A percentile compares a stretch with the other conserved stretches of the same genome.
Conservation (phyloP, 306 rosid species). For the Castanea sativa region DNA sequence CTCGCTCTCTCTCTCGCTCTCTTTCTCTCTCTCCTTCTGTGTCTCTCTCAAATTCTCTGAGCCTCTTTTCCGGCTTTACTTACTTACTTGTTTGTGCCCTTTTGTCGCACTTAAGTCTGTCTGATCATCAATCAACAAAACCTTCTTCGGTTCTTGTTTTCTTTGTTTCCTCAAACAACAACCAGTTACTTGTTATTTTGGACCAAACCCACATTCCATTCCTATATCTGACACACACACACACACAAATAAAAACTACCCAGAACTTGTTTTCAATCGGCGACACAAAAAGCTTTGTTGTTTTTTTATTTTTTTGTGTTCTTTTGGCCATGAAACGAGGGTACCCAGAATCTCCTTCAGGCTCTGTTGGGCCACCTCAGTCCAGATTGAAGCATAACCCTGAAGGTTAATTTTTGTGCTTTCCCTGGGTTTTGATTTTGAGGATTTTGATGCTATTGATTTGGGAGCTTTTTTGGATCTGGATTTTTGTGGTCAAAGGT, state of each 20-base stretch:
- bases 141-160: not conserved
- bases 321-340: conserved; percentile 74
- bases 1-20: too few relatives aligned
- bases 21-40: rapidly evolving
- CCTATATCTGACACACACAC: not conserved
- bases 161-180: not conserved
- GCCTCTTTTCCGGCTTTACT: too few relatives aligned
- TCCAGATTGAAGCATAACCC: conserved; percentile 74
- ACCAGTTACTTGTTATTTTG: not conserved
- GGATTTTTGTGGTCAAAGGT: conserved; percentile 21
- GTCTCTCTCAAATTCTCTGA: too few relatives aligned
- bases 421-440: conserved; percentile 17
- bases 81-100: too few relatives aligned
- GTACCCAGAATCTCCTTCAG: conserved; percentile 62
- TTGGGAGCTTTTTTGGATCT: conserved; percentile 30
- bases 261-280: not conserved
- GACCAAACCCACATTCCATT: conserved; percentile 15
- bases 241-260: not conserved
- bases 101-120: not conserved
- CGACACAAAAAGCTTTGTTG: not conserved
- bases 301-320: not conserved
- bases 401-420: conserved; percentile 55
- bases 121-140: not conserved
- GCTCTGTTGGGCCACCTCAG: conserved; percentile 78
- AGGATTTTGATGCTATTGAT: conserved; percentile 17